Percentiles rank a stretch among this genome's conserved stretches.
Conservation (phyloP, 495 filamentous ascomycete species). For the Cenococcum geophilum region DNA sequence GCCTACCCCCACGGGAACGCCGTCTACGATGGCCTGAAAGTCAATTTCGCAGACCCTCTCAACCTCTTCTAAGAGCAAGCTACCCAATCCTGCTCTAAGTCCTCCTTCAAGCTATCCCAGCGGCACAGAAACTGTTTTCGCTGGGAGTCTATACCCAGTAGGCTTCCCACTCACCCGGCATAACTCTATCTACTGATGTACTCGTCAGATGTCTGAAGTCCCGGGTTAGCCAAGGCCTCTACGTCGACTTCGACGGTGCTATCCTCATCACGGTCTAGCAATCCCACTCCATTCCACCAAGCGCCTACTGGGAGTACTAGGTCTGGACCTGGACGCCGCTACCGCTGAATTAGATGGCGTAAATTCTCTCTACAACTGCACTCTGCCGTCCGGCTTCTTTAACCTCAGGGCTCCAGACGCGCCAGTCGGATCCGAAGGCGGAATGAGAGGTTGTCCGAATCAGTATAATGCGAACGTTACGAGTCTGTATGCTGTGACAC, state of each 20-base stretch:
- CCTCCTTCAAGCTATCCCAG: slow-evolving; percentile 14
- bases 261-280: slow-evolving; percentile 20
- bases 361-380: slow-evolving; percentile 19
- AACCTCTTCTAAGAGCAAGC: slow-evolving; percentile 18
- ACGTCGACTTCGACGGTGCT: slow-evolving; percentile 11
- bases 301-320: slow-evolving; percentile 16
- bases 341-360: not conserved
- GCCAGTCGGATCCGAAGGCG: slow-evolving; percentile 1
- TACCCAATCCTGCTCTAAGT: slow-evolving; percentile 3
- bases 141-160: slow-evolving; percentile 12
- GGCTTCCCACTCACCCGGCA: not conserved
- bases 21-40: slow-evolving; percentile 24
- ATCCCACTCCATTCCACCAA: slow-evolving; percentile 21
- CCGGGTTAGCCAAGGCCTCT: slow-evolving; percentile 20
- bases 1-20: slow-evolving; percentile 5
- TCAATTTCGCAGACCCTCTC: slow-evolving; percentile 8
- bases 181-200: not conserved
- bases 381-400: slow-evolving; percentile 15
- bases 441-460: slow-evolving; percentile 23
- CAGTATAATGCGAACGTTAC: slow-evolving; percentile 12
- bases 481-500: slow-evolving; percentile 21
- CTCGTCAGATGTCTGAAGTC: slow-evolving; percentile 12
- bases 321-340: slow-evolving; percentile 19
- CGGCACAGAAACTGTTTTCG: slow-evolving; percentile 20
- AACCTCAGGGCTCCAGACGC: slow-evolving; percentile 17